Evolutionary conservation across 768 basidiomycete species (phyloP).

Genomic region (Pulveroboletus ravenelii): DNA sequence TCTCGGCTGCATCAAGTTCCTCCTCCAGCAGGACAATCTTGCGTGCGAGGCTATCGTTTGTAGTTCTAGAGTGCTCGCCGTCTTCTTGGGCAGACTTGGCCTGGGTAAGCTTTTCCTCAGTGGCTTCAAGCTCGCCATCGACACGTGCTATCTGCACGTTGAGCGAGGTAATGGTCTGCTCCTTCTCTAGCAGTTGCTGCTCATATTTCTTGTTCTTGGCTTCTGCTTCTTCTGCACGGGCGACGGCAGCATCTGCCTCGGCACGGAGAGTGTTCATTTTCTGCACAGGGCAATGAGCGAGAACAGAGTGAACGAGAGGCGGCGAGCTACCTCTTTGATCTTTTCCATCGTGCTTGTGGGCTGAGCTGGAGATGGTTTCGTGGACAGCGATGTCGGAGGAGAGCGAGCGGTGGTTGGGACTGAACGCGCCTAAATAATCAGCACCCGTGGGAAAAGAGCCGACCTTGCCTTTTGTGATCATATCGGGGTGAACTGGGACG

Average conservation of each 20-base stretch:
- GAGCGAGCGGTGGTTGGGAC: conserved; percentile 16
- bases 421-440: conserved; percentile 20
- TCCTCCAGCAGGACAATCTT: conserved; percentile 93
- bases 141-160: conserved; percentile 60
- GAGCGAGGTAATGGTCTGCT: conserved; percentile 83
- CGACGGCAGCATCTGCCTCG: conserved; percentile 79
- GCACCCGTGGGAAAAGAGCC: conserved; percentile 32
- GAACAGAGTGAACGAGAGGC: neutral
- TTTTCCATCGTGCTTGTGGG: conserved; percentile 38
- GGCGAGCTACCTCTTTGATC: conserved; percentile 39
- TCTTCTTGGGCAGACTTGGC: conserved; percentile 64
- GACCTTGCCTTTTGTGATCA: conserved; percentile 34
- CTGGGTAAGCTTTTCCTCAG: conserved; percentile 60
- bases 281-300: conserved; percentile 32
- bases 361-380: conserved; percentile 1
- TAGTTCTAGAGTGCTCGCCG: conserved; percentile 62
- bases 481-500: conserved; percentile 7
- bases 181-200: conserved; percentile 69
- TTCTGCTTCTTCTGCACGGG: conserved; percentile 87
- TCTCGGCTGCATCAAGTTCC: conserved; percentile 93
- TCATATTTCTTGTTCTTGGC: conserved; percentile 73
- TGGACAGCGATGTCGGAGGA: conserved; percentile 6
- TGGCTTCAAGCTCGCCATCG: conserved; percentile 65
- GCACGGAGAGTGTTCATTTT: conserved; percentile 72
- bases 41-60: conserved; percentile 67